These are phyloP conservation scores for Moringa oleifera DNA, from an alignment of 345 rosid genomes.

Conservation along the genomic window DNA sequence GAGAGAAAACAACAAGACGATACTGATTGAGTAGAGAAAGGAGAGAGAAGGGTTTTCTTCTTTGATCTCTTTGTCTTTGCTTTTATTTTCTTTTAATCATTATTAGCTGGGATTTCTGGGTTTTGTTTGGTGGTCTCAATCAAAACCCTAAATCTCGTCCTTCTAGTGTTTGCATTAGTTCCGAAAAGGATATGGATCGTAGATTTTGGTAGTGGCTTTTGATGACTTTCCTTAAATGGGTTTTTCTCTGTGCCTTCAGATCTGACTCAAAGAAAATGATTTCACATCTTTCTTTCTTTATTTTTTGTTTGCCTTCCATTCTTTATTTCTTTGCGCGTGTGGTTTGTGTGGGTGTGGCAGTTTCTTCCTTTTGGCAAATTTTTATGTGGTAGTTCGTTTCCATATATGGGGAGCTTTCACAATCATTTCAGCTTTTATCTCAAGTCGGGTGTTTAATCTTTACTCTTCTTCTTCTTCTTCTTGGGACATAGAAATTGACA, in stretches of 20 bases:
- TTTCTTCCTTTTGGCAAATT: too few species aligned
- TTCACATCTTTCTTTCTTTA: too few species aligned
- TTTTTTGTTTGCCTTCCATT: slow-evolving; percentile 5
- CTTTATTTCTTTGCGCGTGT: neutral
- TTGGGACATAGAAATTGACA: slow-evolving; percentile 72
- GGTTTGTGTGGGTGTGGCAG: neutral
- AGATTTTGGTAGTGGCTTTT: slow-evolving; percentile 18
- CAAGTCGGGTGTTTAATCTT: neutral
- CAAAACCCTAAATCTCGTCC: slow-evolving; percentile 32
- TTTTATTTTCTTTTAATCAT: too few species aligned
- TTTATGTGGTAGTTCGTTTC: slow-evolving; percentile 13
- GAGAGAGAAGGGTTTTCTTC: too few species aligned
- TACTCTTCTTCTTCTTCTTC: neutral
- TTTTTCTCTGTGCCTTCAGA: slow-evolving; percentile 31
- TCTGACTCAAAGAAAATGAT: slow-evolving; percentile 30
- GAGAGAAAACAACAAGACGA: slow-evolving; percentile 13
- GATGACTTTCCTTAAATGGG: slow-evolving; percentile 34
- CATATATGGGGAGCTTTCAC: slow-evolving; percentile 10
- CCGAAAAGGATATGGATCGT: slow-evolving; percentile 9
- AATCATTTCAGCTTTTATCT: neutral
- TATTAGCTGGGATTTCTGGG: neutral
- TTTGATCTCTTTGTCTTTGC: too few species aligned
- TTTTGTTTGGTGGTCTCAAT: neutral
- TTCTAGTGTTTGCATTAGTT: neutral
- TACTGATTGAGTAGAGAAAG: too few species aligned